A percentile compares a stretch with the other conserved stretches of the same genome.
phyloP scores from a whole-genome alignment of 345 rosid genomes.

The Eucalyptus marginata region DNA sequence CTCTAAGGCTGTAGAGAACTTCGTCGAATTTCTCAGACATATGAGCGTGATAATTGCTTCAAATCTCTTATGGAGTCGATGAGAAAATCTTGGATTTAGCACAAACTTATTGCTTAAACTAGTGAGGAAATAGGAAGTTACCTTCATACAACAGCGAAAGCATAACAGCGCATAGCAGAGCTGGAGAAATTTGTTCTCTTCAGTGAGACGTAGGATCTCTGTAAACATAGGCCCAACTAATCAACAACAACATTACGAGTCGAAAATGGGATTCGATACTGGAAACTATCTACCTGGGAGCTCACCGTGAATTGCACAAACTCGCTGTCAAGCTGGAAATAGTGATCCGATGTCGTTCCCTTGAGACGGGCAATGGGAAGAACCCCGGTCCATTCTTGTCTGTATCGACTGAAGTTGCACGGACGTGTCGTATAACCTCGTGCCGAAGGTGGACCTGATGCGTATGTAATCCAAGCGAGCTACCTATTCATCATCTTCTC shows the following conservation, averaged over 20 bases:
- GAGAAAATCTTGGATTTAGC: background rate
- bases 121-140: background rate
- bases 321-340: background rate
- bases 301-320: background rate
- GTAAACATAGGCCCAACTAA: background rate
- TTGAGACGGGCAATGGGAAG: background rate
- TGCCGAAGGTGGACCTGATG: background rate
- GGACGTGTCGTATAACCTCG: background rate
- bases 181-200: background rate
- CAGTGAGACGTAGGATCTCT: background rate
- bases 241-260: background rate
- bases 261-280: background rate
- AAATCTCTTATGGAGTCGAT: background rate
- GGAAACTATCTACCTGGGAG: background rate
- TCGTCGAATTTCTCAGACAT: background rate
- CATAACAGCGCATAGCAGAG: background rate
- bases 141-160: background rate
- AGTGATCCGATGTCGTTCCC: background rate
- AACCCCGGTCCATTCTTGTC: background rate
- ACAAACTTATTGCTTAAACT: background rate
- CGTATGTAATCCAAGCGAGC: background rate
- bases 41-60: rapidly evolving
- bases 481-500: background rate
- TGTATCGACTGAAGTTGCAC: background rate
- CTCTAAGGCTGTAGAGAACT: background rate